phyloP scores from a whole-genome alignment of 2,329 filamentous ascomycete species.

The Xylaria sp. region DNA sequence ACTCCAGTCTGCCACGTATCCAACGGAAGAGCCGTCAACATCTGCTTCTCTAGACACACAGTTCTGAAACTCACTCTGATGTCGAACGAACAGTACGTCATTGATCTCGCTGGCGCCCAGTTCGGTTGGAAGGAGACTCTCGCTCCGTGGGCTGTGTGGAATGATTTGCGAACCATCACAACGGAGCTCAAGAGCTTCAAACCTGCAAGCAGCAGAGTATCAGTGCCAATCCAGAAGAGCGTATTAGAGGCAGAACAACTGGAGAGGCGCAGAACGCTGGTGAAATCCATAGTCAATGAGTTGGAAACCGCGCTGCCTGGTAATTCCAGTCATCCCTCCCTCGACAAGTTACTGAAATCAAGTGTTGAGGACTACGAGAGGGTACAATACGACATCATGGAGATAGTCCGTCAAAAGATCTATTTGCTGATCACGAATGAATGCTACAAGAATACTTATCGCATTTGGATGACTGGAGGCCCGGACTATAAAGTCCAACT shows the following conservation, averaged over 20 bases:
- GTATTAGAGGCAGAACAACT: slow-evolving; percentile 10
- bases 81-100: slow-evolving; percentile 27
- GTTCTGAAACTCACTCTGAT: slow-evolving; percentile 21
- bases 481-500: neutral
- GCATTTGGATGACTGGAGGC: neutral
- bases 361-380: neutral
- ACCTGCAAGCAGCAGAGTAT: neutral
- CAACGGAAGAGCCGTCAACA: slow-evolving; percentile 1
- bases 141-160: slow-evolving; percentile 26
- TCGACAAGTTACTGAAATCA: slow-evolving; percentile 1
- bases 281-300: slow-evolving; percentile 6
- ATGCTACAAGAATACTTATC: slow-evolving; percentile 3
- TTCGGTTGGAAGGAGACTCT: slow-evolving; percentile 34
- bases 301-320: neutral
- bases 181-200: neutral
- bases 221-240: neutral
- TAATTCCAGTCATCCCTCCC: neutral
- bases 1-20: slow-evolving; percentile 23
- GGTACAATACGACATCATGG: neutral
- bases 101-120: slow-evolving; percentile 28
- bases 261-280: neutral
- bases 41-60: slow-evolving; percentile 14
- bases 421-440: neutral
- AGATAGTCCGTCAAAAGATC: slow-evolving; percentile 9
- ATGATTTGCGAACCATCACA: slow-evolving; percentile 1